These are phyloP conservation scores for Candida pseudofarinosa DNA, from an alignment of 805 yeast species.

Conservation along the genomic window DNA sequence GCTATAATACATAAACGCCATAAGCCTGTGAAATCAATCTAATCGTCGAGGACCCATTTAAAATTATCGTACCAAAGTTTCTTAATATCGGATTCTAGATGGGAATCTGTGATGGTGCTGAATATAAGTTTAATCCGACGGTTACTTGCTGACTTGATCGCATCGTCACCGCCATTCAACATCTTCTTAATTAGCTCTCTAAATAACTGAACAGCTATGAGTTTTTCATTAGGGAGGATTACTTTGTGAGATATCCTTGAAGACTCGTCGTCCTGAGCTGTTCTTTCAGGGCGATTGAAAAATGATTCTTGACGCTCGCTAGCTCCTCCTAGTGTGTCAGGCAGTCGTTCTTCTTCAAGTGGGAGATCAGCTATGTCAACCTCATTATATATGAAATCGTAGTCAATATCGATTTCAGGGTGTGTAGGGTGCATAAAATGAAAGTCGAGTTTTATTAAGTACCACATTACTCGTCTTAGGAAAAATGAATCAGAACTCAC, in stretches of 20 bases:
- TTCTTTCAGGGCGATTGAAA: background rate
- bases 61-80: conserved; percentile 16
- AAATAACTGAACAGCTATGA: conserved; percentile 17
- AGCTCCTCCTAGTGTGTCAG: background rate
- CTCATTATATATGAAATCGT: conserved; percentile 8
- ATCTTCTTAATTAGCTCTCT: conserved; percentile 17
- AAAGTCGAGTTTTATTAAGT: conserved; percentile 23
- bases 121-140: conserved; percentile 13
- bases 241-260: conserved; percentile 1
- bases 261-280: background rate
- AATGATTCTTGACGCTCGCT: background rate
- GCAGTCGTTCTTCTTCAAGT: background rate
- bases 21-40: background rate
- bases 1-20: background rate
- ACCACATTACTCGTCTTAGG: conserved; percentile 29
- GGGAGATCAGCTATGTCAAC: conserved; percentile 2
- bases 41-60: conserved; percentile 9
- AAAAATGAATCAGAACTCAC: conserved; percentile 20
- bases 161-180: conserved; percentile 9
- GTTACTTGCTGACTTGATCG: conserved; percentile 6
- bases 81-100: conserved; percentile 15
- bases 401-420: conserved; percentile 9
- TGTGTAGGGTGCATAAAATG: conserved; percentile 6
- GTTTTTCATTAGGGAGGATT: conserved; percentile 18
- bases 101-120: conserved; percentile 14